phyloP scores from a whole-genome alignment of 306 rosid genomes.

The Medicago arabica region DNA sequence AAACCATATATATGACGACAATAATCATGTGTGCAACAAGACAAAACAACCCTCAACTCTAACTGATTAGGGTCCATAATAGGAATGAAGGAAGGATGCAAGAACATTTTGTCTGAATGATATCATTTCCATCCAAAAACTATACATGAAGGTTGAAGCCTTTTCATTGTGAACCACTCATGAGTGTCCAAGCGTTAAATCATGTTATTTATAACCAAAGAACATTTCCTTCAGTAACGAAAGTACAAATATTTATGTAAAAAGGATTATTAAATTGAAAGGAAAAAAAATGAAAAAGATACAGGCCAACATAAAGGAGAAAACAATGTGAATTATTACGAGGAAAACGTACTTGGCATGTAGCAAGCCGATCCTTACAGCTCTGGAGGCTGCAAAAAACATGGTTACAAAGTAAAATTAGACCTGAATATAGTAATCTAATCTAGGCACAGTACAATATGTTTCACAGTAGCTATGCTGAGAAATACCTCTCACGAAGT shows the following conservation, averaged over 20 bases:
- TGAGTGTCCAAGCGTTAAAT: slow-evolving; percentile 21
- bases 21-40: slow-evolving; percentile 12
- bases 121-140: slow-evolving; percentile 22
- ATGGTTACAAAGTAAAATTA: slow-evolving; percentile 5
- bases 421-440: slow-evolving; percentile 28
- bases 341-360: slow-evolving; percentile 72
- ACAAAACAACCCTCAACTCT: slow-evolving; percentile 25
- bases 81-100: slow-evolving; percentile 20
- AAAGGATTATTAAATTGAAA: not conserved
- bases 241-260: slow-evolving; percentile 12
- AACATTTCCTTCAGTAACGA: slow-evolving; percentile 1
- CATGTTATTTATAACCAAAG: slow-evolving; percentile 18
- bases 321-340: slow-evolving; percentile 21
- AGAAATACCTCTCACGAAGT: slow-evolving; percentile 84
- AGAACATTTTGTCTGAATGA: slow-evolving; percentile 2
- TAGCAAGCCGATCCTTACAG: slow-evolving; percentile 74
- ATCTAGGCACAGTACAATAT: slow-evolving; percentile 1
- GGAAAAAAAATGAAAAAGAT: slow-evolving; percentile 2
- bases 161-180: slow-evolving; percentile 16
- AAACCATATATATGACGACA: slow-evolving; percentile 34
- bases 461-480: slow-evolving; percentile 22
- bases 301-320: slow-evolving; percentile 14
- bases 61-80: slow-evolving; percentile 1
- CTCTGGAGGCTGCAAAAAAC: slow-evolving; percentile 73
- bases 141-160: slow-evolving; percentile 27